A percentile compares a stretch with the other conserved stretches of the same genome.
Evolutionary conservation across 306 rosid species (phyloP).

Genomic region (Castanea crenata): DNA sequence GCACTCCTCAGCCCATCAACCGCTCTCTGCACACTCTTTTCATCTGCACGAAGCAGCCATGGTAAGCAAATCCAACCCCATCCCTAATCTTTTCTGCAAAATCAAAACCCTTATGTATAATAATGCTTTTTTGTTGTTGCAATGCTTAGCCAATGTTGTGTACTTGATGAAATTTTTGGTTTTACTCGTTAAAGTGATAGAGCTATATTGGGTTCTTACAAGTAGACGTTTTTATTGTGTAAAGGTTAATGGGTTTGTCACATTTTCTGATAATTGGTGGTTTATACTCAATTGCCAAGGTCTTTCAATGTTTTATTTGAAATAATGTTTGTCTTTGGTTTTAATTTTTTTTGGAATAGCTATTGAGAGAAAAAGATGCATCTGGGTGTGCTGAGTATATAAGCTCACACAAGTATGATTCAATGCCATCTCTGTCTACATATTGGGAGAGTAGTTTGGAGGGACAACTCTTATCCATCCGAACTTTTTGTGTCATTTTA

Average conservation of each 20-base stretch:
- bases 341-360: not conserved
- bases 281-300: not conserved
- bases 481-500: not conserved
- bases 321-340: not conserved
- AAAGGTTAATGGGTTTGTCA: not conserved
- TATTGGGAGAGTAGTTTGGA: not conserved
- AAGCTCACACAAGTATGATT: not conserved
- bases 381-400: not conserved
- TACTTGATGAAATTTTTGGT: not conserved
- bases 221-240: not conserved
- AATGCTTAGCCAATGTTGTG: not conserved
- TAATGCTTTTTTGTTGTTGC: not conserved
- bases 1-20: not conserved
- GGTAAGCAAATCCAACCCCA: not conserved
- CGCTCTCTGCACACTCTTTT: not conserved
- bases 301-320: not conserved
- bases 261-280: no score
- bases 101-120: not conserved
- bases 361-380: not conserved
- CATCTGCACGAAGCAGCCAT: not conserved
- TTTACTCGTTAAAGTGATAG: not conserved
- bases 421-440: not conserved
- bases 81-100: not conserved
- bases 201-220: not conserved
- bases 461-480: not conserved